Evolutionary conservation across 257 asterid species (phyloP).

Genomic region (Petrea volubilis): DNA sequence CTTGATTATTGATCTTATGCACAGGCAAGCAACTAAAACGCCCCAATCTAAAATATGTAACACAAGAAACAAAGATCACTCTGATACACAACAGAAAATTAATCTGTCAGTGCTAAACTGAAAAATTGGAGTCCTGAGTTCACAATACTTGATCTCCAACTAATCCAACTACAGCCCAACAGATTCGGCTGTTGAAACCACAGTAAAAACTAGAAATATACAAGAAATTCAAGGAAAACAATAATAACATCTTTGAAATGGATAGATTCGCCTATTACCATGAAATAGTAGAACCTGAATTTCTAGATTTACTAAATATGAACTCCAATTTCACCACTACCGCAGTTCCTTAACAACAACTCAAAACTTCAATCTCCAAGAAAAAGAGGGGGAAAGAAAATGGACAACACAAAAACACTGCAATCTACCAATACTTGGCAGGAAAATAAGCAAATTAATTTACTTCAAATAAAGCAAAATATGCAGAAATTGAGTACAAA

Average conservation of each 20-base stretch:
- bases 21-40: background rate
- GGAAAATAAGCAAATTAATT: conserved; percentile 9
- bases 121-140: background rate
- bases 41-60: background rate
- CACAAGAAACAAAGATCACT: background rate
- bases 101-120: background rate
- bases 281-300: background rate
- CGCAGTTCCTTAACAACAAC: background rate
- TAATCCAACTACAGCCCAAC: background rate
- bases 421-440: background rate
- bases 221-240: background rate
- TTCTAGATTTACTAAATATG: background rate
- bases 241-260: background rate
- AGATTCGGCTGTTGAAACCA: background rate
- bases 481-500: background rate
- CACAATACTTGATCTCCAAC: conserved; percentile 2
- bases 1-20: background rate
- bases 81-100: background rate
- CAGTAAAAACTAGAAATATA: background rate
- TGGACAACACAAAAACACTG: background rate
- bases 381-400: background rate
- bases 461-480: background rate
- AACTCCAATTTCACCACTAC: conserved; percentile 7
- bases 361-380: background rate
- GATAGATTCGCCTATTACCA: background rate